Conservation (phyloP, 805 yeast species). For the Wickerhamomyces alni region DNA sequence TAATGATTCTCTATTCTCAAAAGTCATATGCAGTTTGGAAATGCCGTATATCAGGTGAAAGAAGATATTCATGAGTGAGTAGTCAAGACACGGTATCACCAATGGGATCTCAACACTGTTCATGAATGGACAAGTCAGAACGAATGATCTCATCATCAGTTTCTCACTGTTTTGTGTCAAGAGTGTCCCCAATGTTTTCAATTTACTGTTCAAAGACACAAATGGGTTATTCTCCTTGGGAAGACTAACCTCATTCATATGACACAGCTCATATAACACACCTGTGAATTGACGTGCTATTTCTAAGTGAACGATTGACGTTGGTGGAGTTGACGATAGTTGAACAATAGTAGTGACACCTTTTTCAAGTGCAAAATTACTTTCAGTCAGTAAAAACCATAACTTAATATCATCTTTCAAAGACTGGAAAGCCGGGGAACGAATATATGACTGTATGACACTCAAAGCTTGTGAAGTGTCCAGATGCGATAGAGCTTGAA, state of each 20-base stretch:
- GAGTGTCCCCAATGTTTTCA: neutral
- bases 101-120: neutral
- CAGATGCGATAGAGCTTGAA: conserved; percentile 2
- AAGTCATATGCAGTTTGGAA: conserved; percentile 10
- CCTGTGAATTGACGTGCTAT: neutral
- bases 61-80: conserved; percentile 3
- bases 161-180: neutral
- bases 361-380: conserved; percentile 7
- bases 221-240: neutral
- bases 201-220: neutral
- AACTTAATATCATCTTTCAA: conserved; percentile 2
- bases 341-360: conserved; percentile 7
- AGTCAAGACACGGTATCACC: conserved; percentile 4
- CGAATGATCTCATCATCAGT: neutral
- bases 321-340: neutral
- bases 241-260: neutral
- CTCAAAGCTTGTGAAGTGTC: conserved; percentile 12
- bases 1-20: conserved; percentile 17
- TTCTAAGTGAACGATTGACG: neutral
- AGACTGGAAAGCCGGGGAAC: neutral
- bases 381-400: conserved; percentile 9
- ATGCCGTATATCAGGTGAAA: conserved; percentile 10
- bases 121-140: neutral
- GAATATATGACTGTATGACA: conserved; percentile 2
- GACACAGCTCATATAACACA: neutral